Evolutionary conservation across 1,139 yeast species (phyloP).

Genomic region (Yamadazyma songkhlaensis): DNA sequence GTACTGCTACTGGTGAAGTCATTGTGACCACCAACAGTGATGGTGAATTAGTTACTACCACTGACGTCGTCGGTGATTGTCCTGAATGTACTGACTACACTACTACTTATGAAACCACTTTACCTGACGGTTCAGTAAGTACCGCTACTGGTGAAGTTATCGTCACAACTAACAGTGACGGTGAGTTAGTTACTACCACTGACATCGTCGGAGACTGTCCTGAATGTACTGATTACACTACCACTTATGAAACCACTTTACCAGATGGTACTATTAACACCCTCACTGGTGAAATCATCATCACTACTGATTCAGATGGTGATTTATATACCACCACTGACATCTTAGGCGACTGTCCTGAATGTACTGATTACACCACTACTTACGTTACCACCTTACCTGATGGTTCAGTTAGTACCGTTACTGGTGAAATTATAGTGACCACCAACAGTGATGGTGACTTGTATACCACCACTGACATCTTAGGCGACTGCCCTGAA

Average conservation of each 20-base stretch:
- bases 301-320: constrained; percentile 12
- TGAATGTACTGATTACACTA: constrained; percentile 8
- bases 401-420: constrained; percentile 17
- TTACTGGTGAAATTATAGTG: constrained; percentile 13
- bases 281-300: constrained; percentile 8
- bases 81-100: constrained; percentile 14
- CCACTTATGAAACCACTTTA: constrained; percentile 13
- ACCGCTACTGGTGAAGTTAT: constrained; percentile 9
- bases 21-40: constrained; percentile 11
- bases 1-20: constrained; percentile 8
- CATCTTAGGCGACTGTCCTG: constrained; percentile 5
- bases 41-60: constrained; percentile 6
- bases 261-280: constrained; percentile 18
- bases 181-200: constrained; percentile 6
- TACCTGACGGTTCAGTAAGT: constrained; percentile 4
- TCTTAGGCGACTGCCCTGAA: constrained; percentile 4
- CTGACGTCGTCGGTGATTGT: constrained; percentile 7
- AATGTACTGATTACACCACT: constrained; percentile 9
- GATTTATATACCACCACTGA: constrained; percentile 8
- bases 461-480: constrained; percentile 7
- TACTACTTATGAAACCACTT: constrained; percentile 10
- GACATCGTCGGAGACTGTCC: constrained; percentile 5
- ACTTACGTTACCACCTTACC: constrained; percentile 12
- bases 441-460: constrained; percentile 12
- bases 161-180: constrained; percentile 11